These are phyloP conservation scores for Drosera capensis DNA, from an alignment of 148 eudicot species.

Conservation along the genomic window DNA sequence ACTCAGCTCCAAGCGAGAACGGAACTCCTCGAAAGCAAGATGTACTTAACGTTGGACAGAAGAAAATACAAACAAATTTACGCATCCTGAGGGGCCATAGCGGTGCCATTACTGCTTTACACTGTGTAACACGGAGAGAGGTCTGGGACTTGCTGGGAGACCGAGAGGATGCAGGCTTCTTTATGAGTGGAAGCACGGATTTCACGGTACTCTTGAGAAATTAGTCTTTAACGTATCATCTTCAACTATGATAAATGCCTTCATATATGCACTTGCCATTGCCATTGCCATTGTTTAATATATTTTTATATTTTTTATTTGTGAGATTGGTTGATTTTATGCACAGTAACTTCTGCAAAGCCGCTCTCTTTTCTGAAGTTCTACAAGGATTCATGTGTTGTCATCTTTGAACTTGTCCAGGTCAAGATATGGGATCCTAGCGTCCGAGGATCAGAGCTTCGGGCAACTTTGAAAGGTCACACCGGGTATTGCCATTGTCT, in stretches of 20 bases:
- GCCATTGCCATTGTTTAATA: no score
- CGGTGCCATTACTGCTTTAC: slow-evolving; percentile 89
- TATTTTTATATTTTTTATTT: no score
- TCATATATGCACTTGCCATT: no score
- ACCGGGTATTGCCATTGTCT: slow-evolving; percentile 45
- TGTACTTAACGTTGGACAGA: slow-evolving; percentile 45
- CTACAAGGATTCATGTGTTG: background rate
- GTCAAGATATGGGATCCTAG: slow-evolving; percentile 96
- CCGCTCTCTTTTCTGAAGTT: background rate
- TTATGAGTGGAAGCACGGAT: slow-evolving; percentile 97
- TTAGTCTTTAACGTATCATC: no score
- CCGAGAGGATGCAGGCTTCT: slow-evolving; percentile 99
- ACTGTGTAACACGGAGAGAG: slow-evolving; percentile 95
- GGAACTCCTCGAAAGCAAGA: slow-evolving; percentile 60
- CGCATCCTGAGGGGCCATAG: slow-evolving; percentile 89
- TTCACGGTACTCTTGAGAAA: slow-evolving; percentile 43
- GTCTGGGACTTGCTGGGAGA: slow-evolving; percentile 99
- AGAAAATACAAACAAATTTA: slow-evolving; percentile 61
- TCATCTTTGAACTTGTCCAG: slow-evolving; percentile 26
- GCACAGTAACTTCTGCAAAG: no score
- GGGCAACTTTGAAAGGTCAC: slow-evolving; percentile 87
- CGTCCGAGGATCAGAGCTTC: slow-evolving; percentile 89
- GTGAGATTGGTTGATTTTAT: no score
- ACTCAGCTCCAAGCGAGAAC: slow-evolving; percentile 41
- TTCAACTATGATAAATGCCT: no score